Evolutionary conservation across 169 alveolate genomes (phyloP), one percentile per base, ranked within the genome.

Genomic region (Pseudocohnilembus persalinus): DNA sequence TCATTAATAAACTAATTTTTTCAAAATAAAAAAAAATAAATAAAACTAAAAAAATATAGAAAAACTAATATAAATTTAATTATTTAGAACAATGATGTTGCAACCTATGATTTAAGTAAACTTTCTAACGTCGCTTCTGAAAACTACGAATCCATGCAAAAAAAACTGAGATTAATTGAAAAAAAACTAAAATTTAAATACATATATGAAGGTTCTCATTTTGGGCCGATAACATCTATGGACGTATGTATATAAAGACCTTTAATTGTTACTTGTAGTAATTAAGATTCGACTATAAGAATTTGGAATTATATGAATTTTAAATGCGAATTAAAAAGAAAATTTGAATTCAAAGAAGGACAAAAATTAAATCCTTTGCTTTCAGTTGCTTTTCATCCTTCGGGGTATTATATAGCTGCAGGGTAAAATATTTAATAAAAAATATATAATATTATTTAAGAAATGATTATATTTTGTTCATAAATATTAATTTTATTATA

Each of bases 331-430:
- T 75, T 92, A 15, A 91, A 88, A 83, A 92, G 89, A 31, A 85
- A 88, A 89, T 88, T 86, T 26, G 68, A 49, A 11, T 74, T 91
- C 1, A 84, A 83, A 29, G 92, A 91, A 27, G 85, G 91, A 16
- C 90, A 79, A 29, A 93, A 79, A 35, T 88, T 83, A 82, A 76
- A 80, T 31, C 93, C 94, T 25, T 68, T 94, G 24, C 84, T 91
- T 63, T 89, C 95, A 20, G 92, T 94, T 25, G 96, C 97, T 15
- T 86, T 96, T 32, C 98, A 96, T 85, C 98, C 98, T 27, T 84
- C 94, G 31, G 98, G 98, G n/a, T 96, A 93, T 89, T 93, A 92
- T 88, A 78, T 94, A 29, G 97, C 98, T 0, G 96, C 93, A 6
- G 94, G 96, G 32, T 49, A 49, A 49, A 11, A 11, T 11, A 49